Percentiles rank a stretch among this genome's conserved stretches.
Evolutionary conservation across 345 rosid genomes (phyloP).

Genomic region (Dipteronia sinensis): DNA sequence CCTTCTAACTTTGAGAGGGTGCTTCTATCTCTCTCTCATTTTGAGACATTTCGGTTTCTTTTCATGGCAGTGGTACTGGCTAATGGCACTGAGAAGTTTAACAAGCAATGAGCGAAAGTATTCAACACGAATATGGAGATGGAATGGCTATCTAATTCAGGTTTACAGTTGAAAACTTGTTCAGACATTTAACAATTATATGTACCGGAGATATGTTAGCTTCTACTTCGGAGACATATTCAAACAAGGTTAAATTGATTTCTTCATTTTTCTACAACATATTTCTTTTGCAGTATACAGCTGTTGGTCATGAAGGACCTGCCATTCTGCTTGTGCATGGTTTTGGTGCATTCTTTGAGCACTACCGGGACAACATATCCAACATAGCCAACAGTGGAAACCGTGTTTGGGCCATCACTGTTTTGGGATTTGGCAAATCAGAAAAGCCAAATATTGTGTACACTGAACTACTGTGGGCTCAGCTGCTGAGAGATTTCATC

Average conservation of each 20-base stretch:
- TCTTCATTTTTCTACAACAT: conserved; percentile 6
- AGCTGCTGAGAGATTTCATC: conserved; percentile 79
- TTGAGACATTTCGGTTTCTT: conserved; percentile 25
- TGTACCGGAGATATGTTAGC: conserved; percentile 14
- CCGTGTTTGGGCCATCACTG: conserved; percentile 74
- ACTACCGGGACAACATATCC: conserved; percentile 70
- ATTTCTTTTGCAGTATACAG: conserved; percentile 55
- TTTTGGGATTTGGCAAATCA: conserved; percentile 89
- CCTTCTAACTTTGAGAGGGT: not conserved
- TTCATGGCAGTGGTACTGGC: conserved; percentile 78
- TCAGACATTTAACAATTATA: conserved; percentile 7
- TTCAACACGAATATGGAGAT: conserved; percentile 69
- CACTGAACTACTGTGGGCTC: conserved; percentile 88
- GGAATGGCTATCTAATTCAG: conserved; percentile 86
- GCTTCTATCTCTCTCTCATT: not conserved
- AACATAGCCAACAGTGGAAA: conserved; percentile 55
- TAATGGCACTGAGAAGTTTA: conserved; percentile 58
- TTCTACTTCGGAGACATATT: conserved; percentile 17
- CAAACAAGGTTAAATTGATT: not conserved
- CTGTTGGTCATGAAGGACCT: conserved; percentile 67
- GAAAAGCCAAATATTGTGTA: conserved; percentile 85
- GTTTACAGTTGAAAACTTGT: conserved; percentile 37
- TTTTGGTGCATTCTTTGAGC: conserved; percentile 94
- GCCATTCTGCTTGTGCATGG: conserved; percentile 86
- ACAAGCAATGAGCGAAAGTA: conserved; percentile 27